phyloP scores from a whole-genome alignment of 2,329 filamentous ascomycete species.

The Alternaria atra region DNA sequence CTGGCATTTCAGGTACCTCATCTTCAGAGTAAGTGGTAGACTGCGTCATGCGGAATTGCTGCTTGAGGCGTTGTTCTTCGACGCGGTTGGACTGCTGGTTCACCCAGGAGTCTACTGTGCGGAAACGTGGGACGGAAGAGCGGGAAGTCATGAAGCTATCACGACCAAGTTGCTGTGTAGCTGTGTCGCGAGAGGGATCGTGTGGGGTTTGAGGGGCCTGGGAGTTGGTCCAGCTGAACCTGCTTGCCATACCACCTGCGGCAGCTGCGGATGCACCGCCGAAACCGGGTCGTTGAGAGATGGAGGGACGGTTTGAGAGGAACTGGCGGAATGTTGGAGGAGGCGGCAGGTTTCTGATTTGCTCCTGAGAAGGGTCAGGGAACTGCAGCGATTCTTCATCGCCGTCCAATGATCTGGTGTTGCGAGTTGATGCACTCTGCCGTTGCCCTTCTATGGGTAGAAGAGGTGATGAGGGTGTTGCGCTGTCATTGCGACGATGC shows the following conservation, averaged over 20 bases:
- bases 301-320: constrained; percentile 47
- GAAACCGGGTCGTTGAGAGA: constrained; percentile 38
- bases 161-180: constrained; percentile 33
- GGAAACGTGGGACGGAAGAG: constrained; percentile 51
- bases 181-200: constrained; percentile 41
- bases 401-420: constrained; percentile 41
- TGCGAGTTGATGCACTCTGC: constrained; percentile 42
- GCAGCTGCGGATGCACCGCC: constrained; percentile 25
- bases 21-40: constrained; percentile 37
- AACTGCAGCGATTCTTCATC: constrained; percentile 37
- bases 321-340: constrained; percentile 52
- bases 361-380: constrained; percentile 28
- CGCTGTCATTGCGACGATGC: constrained; percentile 41
- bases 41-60: constrained; percentile 46
- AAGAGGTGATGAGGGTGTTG: constrained; percentile 43
- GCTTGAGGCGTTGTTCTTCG: constrained; percentile 47
- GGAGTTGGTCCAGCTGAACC: constrained; percentile 54
- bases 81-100: constrained; percentile 51
- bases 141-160: constrained; percentile 50
- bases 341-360: constrained; percentile 31
- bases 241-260: constrained; percentile 36
- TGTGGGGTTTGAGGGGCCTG: constrained; percentile 51
- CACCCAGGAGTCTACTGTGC: constrained; percentile 54
- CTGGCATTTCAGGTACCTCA: constrained; percentile 27
- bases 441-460: constrained; percentile 40